Percentiles rank a stretch among this genome's conserved stretches.
phyloP scores from a whole-genome alignment of 768 basidiomycete species.

The Lentinus brumalis region DNA sequence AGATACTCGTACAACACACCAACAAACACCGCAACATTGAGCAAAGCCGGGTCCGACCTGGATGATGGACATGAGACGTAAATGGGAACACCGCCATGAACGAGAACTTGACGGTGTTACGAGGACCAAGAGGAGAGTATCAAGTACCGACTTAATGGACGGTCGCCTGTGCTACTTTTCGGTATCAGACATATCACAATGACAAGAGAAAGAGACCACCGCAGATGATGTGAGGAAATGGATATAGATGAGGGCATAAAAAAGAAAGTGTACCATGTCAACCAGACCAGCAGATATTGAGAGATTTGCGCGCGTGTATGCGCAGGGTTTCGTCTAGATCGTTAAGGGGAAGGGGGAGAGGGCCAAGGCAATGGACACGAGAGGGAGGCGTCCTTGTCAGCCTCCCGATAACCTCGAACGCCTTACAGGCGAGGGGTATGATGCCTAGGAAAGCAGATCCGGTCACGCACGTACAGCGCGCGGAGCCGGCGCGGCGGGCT shows the following conservation, averaged over 20 bases:
- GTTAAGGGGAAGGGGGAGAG: not conserved
- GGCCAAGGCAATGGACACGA: not conserved
- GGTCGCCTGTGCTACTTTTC: constrained; percentile 5
- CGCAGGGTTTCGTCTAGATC: not conserved
- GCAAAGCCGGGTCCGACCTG: not conserved
- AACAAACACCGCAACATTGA: not conserved
- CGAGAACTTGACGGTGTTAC: not conserved
- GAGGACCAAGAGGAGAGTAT: not conserved
- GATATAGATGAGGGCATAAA: constrained; percentile 19
- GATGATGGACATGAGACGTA: not conserved
- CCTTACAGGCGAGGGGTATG: not conserved
- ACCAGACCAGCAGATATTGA: not conserved
- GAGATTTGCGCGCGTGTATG: not conserved
- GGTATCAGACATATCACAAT: not conserved
- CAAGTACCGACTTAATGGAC: constrained; percentile 7
- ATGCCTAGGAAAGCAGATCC: not conserved
- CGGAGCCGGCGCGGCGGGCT: constrained; percentile 10
- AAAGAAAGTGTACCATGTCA: constrained; percentile 11
- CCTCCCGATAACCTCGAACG: not conserved
- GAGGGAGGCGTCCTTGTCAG: not conserved
- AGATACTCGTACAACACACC: constrained; percentile 20
- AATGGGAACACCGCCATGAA: constrained; percentile 1
- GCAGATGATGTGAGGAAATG: not conserved
- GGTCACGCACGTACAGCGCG: constrained; percentile 19
- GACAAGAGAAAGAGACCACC: not conserved